Evolutionary conservation across 2,329 filamentous ascomycete genomes (phyloP).

Genomic region (Phaeosphaeria sp.): DNA sequence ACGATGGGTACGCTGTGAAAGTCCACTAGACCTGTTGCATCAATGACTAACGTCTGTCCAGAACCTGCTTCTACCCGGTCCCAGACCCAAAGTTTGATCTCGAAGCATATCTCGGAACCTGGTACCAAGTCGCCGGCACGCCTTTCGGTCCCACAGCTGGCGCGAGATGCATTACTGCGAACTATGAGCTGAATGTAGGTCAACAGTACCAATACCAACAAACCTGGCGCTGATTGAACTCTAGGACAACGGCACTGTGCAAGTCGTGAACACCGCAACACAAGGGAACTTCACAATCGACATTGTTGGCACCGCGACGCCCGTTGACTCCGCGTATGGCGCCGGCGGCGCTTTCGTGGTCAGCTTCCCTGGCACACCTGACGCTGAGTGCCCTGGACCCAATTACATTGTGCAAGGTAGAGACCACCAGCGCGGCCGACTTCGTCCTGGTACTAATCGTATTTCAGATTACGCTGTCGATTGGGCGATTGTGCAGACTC

Average conservation of each 20-base stretch:
- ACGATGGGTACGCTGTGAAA: slow-evolving; percentile 19
- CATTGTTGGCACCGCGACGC: slow-evolving; percentile 31
- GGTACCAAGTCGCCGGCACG: slow-evolving; percentile 42
- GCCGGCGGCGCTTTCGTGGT: slow-evolving; percentile 31
- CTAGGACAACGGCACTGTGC: slow-evolving; percentile 31
- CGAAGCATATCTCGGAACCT: slow-evolving; percentile 34
- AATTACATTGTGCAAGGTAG: slow-evolving; percentile 42
- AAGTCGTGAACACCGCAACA: slow-evolving; percentile 31
- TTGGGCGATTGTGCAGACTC: slow-evolving; percentile 39
- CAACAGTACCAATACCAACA: neutral
- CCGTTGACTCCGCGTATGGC: slow-evolving; percentile 28
- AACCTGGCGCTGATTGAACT: neutral
- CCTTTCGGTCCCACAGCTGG: slow-evolving; percentile 35
- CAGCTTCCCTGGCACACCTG: slow-evolving; percentile 27
- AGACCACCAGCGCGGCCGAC: neutral
- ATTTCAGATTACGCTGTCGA: slow-evolving; percentile 28
- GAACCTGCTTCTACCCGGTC: slow-evolving; percentile 34
- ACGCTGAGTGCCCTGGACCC: slow-evolving; percentile 27
- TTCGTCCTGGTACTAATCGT: neutral
- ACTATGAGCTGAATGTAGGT: slow-evolving; percentile 31
- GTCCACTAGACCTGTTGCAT: neutral
- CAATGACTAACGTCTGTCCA: neutral
- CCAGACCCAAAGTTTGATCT: slow-evolving; percentile 35
- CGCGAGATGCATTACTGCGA: slow-evolving; percentile 30
- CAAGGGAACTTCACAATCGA: slow-evolving; percentile 18